These are phyloP conservation scores for Saccharomyces mikatae DNA, from an alignment of 805 yeast genomes.

Conservation along the genomic window DNA sequence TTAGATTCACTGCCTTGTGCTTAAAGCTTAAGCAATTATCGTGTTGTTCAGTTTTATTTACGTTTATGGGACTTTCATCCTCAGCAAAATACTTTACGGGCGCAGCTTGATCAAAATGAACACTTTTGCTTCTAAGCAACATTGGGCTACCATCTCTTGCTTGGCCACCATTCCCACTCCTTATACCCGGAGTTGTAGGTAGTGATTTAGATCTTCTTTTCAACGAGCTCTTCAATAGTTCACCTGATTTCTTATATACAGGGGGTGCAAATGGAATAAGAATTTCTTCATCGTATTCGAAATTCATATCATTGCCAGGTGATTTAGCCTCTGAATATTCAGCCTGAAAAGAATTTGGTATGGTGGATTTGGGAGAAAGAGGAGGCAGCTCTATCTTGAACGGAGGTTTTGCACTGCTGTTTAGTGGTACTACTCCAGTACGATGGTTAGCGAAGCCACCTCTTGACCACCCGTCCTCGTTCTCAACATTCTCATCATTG, in stretches of 20 bases:
- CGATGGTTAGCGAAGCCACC: background rate
- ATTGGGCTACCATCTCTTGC: constrained; percentile 1
- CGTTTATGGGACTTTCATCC: constrained; percentile 73
- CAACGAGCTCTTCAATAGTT: constrained; percentile 42
- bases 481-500: background rate
- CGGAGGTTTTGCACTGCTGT: background rate
- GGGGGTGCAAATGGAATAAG: constrained; percentile 14
- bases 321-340: constrained; percentile 2
- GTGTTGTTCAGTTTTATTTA: constrained; percentile 34
- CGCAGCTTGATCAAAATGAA: constrained; percentile 67
- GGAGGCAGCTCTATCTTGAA: constrained; percentile 25
- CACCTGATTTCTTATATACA: constrained; percentile 84
- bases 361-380: constrained; percentile 9
- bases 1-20: constrained; percentile 14
- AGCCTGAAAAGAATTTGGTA: background rate
- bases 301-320: background rate
- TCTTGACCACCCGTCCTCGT: background rate
- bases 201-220: constrained; percentile 35
- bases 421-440: background rate
- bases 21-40: constrained; percentile 24
- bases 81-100: constrained; percentile 71
- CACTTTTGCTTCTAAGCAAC: constrained; percentile 57
- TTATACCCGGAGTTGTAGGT: constrained; percentile 31
- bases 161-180: background rate
- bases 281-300: constrained; percentile 9